Evolutionary conservation across 1,139 yeast genomes (phyloP).

Genomic region (Geotrichum candidum): DNA sequence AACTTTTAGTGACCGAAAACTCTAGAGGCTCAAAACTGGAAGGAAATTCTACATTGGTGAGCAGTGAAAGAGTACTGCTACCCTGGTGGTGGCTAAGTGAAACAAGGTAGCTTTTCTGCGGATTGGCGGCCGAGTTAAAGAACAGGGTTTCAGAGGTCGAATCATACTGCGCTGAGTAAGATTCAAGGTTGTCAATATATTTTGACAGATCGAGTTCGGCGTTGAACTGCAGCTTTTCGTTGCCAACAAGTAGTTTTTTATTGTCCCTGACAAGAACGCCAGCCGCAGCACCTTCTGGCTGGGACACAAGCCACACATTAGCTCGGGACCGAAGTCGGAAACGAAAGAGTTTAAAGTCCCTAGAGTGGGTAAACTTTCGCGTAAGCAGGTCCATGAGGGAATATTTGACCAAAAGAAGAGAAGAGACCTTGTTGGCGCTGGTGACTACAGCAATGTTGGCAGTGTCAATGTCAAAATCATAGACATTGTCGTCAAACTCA

Average conservation of each 20-base stretch:
- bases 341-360: not conserved
- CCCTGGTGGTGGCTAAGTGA: not conserved
- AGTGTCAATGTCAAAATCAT: slow-evolving; percentile 8
- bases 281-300: not conserved
- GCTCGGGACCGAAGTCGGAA: not conserved
- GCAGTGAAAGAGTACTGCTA: not conserved
- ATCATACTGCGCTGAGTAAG: slow-evolving; percentile 4
- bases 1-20: slow-evolving; percentile 9
- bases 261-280: not conserved
- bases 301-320: slow-evolving; percentile 6
- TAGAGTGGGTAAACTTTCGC: not conserved
- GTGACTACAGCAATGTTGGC: not conserved
- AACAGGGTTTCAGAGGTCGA: slow-evolving; percentile 3
- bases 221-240: not conserved
- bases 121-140: slow-evolving; percentile 2
- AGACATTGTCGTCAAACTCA: slow-evolving; percentile 5
- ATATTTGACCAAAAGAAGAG: not conserved
- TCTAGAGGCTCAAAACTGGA: slow-evolving; percentile 7
- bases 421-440: not conserved
- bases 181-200: not conserved
- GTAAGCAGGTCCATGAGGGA: slow-evolving; percentile 3
- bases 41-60: slow-evolving; percentile 10
- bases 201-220: not conserved
- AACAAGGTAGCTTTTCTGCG: slow-evolving; percentile 4
- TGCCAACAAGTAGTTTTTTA: not conserved